phyloP scores from a whole-genome alignment of 352 stramenopile genomes.

The Globisporangium yorkense region DNA sequence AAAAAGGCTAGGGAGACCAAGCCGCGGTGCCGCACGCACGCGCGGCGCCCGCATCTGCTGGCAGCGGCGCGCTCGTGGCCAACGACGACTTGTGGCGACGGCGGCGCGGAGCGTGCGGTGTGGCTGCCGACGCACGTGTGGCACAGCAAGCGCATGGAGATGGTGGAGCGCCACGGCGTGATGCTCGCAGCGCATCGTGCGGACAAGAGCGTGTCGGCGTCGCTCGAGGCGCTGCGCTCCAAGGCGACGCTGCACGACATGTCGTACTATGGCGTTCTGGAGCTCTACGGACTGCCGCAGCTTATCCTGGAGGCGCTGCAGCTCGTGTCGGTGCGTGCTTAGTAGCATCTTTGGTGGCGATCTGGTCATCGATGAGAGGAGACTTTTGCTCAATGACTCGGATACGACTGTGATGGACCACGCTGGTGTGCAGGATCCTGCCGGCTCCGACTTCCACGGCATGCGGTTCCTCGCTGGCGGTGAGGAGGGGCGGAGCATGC shows the following conservation, averaged over 20 bases:
- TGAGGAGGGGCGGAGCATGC: constrained; percentile 41
- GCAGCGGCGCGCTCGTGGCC: constrained; percentile 30
- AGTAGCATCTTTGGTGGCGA: not conserved
- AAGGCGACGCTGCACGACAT: constrained; percentile 50
- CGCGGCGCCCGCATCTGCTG: constrained; percentile 47
- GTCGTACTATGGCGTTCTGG: constrained; percentile 63
- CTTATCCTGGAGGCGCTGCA: constrained; percentile 56
- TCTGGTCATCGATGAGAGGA: not conserved
- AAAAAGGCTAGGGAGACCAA: constrained; percentile 1
- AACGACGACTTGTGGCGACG: constrained; percentile 33
- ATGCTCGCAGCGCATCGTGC: constrained; percentile 34
- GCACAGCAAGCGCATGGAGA: constrained; percentile 76
- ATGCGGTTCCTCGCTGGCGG: constrained; percentile 37
- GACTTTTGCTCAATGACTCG: not conserved
- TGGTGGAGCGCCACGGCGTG: constrained; percentile 46
- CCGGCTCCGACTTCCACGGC: constrained; percentile 61
- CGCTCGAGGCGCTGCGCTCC: constrained; percentile 44
- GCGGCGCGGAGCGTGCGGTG: constrained; percentile 18
- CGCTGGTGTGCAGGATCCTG: constrained; percentile 29
- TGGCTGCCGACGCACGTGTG: constrained; percentile 68
- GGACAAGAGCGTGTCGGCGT: constrained; percentile 63
- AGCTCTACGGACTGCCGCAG: constrained; percentile 53
- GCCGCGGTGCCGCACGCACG: constrained; percentile 53
- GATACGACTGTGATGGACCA: not conserved
- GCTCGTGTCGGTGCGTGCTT: constrained; percentile 30